These are phyloP conservation scores for Leccinum truebloodii DNA, from an alignment of 768 basidiomycete genomes.

Conservation along the genomic window DNA sequence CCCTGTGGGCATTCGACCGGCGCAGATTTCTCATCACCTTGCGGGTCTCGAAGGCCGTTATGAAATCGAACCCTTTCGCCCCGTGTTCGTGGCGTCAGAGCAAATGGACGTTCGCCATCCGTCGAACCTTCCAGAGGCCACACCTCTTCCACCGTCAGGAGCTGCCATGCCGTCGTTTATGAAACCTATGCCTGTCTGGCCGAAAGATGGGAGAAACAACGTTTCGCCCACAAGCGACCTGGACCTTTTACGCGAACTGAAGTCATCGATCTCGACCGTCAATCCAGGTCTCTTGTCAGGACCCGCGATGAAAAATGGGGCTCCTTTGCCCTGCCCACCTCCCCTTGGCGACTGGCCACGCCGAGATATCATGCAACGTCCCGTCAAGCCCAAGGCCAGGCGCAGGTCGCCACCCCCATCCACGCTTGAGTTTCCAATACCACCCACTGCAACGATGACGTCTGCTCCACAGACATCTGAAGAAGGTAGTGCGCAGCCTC, in stretches of 20 bases:
- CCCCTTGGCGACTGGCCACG: constrained; percentile 60
- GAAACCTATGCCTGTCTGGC: constrained; percentile 16
- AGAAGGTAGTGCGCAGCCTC: constrained; percentile 17
- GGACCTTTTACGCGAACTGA: constrained; percentile 10
- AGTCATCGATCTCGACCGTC: constrained; percentile 32
- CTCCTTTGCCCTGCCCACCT: constrained; percentile 37
- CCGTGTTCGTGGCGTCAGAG: constrained; percentile 25
- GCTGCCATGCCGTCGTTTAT: constrained; percentile 21
- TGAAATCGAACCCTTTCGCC: constrained; percentile 48
- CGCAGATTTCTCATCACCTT: constrained; percentile 32
- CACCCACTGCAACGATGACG: not conserved
- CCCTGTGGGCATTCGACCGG: constrained; percentile 41
- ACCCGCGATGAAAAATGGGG: constrained; percentile 10
- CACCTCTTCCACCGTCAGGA: constrained; percentile 25
- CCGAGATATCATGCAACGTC: constrained; percentile 35
- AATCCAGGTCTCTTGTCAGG: constrained; percentile 28
- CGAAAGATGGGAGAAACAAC: constrained; percentile 2
- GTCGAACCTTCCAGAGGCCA: constrained; percentile 27
- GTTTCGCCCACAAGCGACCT: constrained; percentile 13
- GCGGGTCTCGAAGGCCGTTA: constrained; percentile 45
- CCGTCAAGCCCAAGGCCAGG: constrained; percentile 17
- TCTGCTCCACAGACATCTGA: constrained; percentile 8
- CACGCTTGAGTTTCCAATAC: constrained; percentile 26
- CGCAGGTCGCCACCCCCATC: constrained; percentile 19
- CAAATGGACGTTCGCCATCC: constrained; percentile 20